Evolutionary conservation across 495 filamentous ascomycete genomes (phyloP).

Genomic region (Cercophora sp.): DNA sequence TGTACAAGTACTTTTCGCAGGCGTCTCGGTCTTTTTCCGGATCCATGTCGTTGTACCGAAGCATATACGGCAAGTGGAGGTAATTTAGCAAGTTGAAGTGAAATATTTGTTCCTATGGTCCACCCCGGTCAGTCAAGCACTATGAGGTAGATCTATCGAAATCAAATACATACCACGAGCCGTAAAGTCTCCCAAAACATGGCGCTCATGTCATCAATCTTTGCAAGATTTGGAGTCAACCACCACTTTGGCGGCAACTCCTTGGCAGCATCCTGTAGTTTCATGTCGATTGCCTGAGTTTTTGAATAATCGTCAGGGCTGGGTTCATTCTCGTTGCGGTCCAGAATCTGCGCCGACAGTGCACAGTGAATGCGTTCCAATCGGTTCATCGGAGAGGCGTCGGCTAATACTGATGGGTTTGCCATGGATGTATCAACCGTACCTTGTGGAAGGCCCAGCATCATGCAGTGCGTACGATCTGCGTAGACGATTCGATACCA

Average conservation of each 20-base stretch:
- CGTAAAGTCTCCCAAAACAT: constrained; percentile 26
- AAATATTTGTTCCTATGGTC: constrained; percentile 31
- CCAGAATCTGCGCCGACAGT: constrained; percentile 27
- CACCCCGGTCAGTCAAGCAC: no score
- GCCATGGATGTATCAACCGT: constrained; percentile 20
- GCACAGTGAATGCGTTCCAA: constrained; percentile 31
- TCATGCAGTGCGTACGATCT: constrained; percentile 27
- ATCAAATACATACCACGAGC: no score
- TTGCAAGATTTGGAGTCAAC: constrained; percentile 23
- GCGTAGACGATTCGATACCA: constrained; percentile 34
- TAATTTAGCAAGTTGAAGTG: constrained; percentile 33
- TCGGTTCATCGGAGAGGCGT: constrained; percentile 21
- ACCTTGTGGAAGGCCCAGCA: constrained; percentile 31
- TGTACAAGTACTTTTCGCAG: constrained; percentile 30
- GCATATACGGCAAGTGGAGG: constrained; percentile 37
- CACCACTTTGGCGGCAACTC: constrained; percentile 32
- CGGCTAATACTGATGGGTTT: constrained; percentile 11
- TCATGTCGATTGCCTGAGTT: constrained; percentile 23
- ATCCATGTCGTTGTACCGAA: constrained; percentile 6
- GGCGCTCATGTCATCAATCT: constrained; percentile 15
- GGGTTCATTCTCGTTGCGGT: constrained; percentile 29
- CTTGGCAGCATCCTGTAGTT: constrained; percentile 24
- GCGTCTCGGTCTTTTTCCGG: neutral
- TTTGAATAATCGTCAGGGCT: constrained; percentile 15
- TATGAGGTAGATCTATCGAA: no score